Evolutionary conservation across 306 rosid genomes (phyloP).

Genomic region (Dryas octopetala): DNA sequence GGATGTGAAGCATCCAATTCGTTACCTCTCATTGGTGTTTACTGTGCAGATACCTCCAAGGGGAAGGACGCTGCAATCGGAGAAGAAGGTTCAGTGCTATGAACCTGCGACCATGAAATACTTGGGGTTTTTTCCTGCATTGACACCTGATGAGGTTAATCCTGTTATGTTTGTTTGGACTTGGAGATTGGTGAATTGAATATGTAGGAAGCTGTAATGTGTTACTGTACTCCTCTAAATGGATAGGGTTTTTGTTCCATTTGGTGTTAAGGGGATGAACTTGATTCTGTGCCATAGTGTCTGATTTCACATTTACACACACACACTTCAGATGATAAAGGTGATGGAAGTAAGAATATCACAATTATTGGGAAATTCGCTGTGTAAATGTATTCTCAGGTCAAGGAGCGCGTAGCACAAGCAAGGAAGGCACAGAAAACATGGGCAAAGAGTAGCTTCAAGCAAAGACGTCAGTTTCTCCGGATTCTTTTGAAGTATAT

Average conservation of each 20-base stretch:
- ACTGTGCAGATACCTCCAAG: slow-evolving; percentile 79
- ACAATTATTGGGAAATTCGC: slow-evolving; percentile 17
- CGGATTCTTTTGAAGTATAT: slow-evolving; percentile 84
- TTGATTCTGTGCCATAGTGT: not conserved
- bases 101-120: slow-evolving; percentile 98
- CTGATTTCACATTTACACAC: not conserved
- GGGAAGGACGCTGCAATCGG: slow-evolving; percentile 69
- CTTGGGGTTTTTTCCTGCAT: slow-evolving; percentile 74
- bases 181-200: not conserved
- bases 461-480: slow-evolving; percentile 83
- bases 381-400: slow-evolving; percentile 47
- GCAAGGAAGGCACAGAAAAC: slow-evolving; percentile 82
- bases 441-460: slow-evolving; percentile 90
- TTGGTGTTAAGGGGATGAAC: not conserved
- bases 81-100: slow-evolving; percentile 75
- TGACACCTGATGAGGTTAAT: slow-evolving; percentile 71
- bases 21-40: slow-evolving; percentile 15
- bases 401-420: slow-evolving; percentile 69
- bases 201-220: not conserved
- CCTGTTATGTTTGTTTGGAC: slow-evolving; percentile 24
- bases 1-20: not conserved
- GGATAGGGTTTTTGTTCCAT: not conserved
- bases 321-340: not conserved
- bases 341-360: slow-evolving; percentile 3
- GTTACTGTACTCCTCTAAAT: not conserved